phyloP scores from a whole-genome alignment of 805 yeast genomes.

The Teunomyces cretensis region DNA sequence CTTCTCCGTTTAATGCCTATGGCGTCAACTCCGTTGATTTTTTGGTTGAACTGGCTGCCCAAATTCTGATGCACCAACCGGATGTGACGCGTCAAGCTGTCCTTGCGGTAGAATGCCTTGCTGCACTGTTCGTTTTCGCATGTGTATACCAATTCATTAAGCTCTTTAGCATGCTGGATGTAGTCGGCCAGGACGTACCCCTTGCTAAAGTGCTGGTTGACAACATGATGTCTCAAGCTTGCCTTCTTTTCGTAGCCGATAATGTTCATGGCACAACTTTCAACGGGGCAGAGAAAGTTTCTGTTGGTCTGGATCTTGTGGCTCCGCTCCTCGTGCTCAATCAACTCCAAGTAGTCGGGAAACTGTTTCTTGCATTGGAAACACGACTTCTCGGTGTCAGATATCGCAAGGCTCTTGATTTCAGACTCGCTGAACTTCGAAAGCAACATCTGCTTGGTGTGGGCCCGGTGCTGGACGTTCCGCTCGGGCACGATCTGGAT shows the following conservation, averaged over 20 bases:
- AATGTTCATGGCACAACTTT: slow-evolving; percentile 40
- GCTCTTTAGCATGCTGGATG: slow-evolving; percentile 3
- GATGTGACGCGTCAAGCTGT: slow-evolving; percentile 15
- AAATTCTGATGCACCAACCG: slow-evolving; percentile 13
- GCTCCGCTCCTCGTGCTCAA: slow-evolving; percentile 34
- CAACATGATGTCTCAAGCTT: slow-evolving; percentile 28
- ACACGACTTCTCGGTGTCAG: slow-evolving; percentile 9
- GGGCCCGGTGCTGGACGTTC: not conserved
- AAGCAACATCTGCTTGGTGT: not conserved
- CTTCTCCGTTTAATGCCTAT: not conserved
- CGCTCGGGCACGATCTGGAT: not conserved
- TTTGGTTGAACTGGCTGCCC: slow-evolving; percentile 5
- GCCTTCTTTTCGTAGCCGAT: slow-evolving; percentile 38
- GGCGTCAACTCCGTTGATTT: not conserved
- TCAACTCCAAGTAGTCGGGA: slow-evolving; percentile 26
- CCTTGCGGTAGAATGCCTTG: slow-evolving; percentile 15
- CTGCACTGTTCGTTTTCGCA: slow-evolving; percentile 12
- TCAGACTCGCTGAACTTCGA: slow-evolving; percentile 2
- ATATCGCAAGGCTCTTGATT: slow-evolving; percentile 2
- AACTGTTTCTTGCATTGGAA: slow-evolving; percentile 34
- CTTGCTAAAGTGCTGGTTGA: slow-evolving; percentile 22
- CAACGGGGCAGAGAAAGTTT: slow-evolving; percentile 30
- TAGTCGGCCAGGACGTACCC: slow-evolving; percentile 13
- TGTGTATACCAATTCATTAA: slow-evolving; percentile 7
- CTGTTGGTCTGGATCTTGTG: slow-evolving; percentile 15